Evolutionary conservation across 495 filamentous ascomycete genomes (phyloP).

Genomic region (Penicillium odoratum): DNA sequence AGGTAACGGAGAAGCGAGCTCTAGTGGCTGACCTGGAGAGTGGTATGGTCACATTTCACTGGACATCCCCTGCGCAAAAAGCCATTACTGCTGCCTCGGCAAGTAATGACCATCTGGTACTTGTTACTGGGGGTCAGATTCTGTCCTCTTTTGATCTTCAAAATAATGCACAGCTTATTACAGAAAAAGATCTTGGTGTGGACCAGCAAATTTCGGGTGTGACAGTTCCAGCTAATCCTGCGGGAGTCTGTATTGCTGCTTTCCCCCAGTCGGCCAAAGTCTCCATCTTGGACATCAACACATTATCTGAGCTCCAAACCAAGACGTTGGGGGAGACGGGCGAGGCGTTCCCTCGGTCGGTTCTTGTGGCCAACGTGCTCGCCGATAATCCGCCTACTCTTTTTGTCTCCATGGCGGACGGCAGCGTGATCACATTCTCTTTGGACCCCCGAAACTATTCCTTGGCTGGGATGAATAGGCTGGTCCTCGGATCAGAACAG

Average conservation of each 20-base stretch:
- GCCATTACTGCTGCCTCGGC: constrained; percentile 77
- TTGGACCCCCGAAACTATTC: constrained; percentile 58
- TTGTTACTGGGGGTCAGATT: constrained; percentile 69
- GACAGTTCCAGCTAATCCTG: constrained; percentile 55
- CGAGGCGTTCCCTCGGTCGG: constrained; percentile 76
- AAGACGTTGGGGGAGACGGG: constrained; percentile 58
- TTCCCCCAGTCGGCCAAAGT: constrained; percentile 81
- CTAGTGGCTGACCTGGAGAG: constrained; percentile 66
- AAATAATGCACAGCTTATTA: constrained; percentile 54
- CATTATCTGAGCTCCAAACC: constrained; percentile 61
- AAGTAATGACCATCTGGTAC: constrained; percentile 63
- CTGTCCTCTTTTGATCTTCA: constrained; percentile 66
- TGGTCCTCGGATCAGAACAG: constrained; percentile 83
- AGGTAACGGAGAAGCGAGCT: constrained; percentile 69
- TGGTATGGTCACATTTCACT: constrained; percentile 65
- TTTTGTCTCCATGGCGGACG: constrained; percentile 93
- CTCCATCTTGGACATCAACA: constrained; percentile 64
- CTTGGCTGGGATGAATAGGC: constrained; percentile 71
- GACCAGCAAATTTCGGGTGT: constrained; percentile 83
- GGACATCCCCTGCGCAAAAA: constrained; percentile 58
- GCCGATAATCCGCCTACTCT: constrained; percentile 65
- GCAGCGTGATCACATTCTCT: constrained; percentile 82
- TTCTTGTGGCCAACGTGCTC: constrained; percentile 75
- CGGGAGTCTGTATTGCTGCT: constrained; percentile 67
- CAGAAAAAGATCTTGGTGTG: constrained; percentile 58